These are phyloP conservation scores for Xylaria palmicola DNA, from an alignment of 495 filamentous ascomycete genomes.

Conservation along the genomic window DNA sequence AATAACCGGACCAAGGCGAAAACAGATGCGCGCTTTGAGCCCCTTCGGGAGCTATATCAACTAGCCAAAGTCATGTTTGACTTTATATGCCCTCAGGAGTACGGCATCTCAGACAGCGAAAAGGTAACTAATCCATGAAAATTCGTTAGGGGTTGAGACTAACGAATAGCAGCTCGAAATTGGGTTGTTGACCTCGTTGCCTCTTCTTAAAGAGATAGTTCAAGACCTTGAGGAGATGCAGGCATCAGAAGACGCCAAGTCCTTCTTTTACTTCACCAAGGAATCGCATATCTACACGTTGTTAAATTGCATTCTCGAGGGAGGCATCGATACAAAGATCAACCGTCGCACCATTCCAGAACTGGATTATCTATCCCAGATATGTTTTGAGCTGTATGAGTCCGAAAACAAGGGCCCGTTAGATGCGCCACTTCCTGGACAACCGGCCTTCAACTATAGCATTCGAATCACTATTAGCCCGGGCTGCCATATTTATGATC, in stretches of 20 bases:
- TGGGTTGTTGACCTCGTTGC: constrained; percentile 87
- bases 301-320: constrained; percentile 95
- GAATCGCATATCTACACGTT: constrained; percentile 98
- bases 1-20: constrained; percentile 76
- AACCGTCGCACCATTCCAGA: constrained; percentile 91
- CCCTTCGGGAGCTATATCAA: constrained; percentile 87
- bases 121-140: constrained; percentile 50
- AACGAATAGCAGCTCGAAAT: constrained; percentile 68
- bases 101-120: constrained; percentile 89
- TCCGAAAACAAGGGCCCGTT: constrained; percentile 67
- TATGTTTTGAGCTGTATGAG: constrained; percentile 97
- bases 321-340: constrained; percentile 88
- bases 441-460: constrained; percentile 76
- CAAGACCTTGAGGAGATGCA: constrained; percentile 96
- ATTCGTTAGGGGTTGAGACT: not conserved
- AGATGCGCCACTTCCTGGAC: constrained; percentile 40
- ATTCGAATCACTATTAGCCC: constrained; percentile 95
- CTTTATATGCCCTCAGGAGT: constrained; percentile 97
- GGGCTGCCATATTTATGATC: constrained; percentile 93
- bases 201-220: constrained; percentile 92
- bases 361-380: constrained; percentile 95
- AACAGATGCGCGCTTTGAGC: constrained; percentile 78
- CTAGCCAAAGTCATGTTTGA: constrained; percentile 94
- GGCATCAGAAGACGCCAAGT: constrained; percentile 87
- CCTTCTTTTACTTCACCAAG: constrained; percentile 98